Evolutionary conservation across 2,329 filamentous ascomycete species (phyloP), one percentile per base, ranked within the genome.

Genomic region (Diaporthe helianthi): DNA sequence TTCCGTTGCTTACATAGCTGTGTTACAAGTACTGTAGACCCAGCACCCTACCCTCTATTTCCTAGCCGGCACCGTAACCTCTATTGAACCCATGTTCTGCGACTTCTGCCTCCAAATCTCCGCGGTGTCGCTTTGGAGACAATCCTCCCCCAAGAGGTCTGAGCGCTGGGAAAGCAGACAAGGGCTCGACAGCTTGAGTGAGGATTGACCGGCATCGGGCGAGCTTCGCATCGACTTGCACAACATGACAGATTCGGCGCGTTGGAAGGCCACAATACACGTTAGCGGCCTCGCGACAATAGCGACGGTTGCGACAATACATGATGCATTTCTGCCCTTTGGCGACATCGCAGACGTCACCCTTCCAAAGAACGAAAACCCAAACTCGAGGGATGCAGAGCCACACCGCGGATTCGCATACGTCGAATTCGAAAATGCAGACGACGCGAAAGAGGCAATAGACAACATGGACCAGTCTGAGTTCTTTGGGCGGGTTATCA

Each of bases 401-500:
- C 83, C 89, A 36, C 96, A 99, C 79, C 87, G 94, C 65, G 96
- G 97, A 0, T 99, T 98, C 80, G 96, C 94, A 69, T 98, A 99
- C 78, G 93, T 99, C 63, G 96, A 99, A 78, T 99, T 93, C 77
- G 94, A 98, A 76, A 87, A 93, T 69, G 86, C 89, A 15, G 88
- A 91, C 69, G 96, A 99, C 80, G 95, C 94, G 33, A 90, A 90
- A 76, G 95, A 98, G 81, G 96, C 96, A 63, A 97, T 99, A 79
- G 94, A 98, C 85, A 99, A 99, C 78, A 98, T 99, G 95, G 93
- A 99, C 78, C 94, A 97, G 79, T 92, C 94, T 71, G 95, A 98
- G 82, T 87, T 99, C 54, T 98, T 95, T 78, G 97, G 96, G 13
- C 89, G 93, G 70, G 91, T 96, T 17, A 91, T 99, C 79, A 97